Percentiles rank a stretch among this genome's conserved stretches.
phyloP scores from a whole-genome alignment of 768 basidiomycete species.

The Porpolomopsis calyptriformis region DNA sequence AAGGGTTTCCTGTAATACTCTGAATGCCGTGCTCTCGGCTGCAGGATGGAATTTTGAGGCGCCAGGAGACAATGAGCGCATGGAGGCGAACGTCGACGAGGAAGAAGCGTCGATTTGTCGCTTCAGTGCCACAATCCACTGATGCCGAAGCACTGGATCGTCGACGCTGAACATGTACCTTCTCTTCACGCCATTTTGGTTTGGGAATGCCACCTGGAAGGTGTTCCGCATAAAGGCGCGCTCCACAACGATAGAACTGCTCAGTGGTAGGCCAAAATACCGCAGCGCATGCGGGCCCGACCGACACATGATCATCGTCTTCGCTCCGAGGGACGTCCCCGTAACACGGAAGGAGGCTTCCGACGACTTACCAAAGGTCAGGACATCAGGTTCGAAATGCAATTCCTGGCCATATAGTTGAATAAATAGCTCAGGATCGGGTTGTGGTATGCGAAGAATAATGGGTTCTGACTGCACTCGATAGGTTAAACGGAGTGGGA shows the following conservation, averaged over 20 bases:
- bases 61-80: constrained; percentile 26
- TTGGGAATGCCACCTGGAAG: constrained; percentile 81
- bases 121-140: constrained; percentile 61
- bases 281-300: constrained; percentile 73
- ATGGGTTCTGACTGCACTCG: constrained; percentile 83
- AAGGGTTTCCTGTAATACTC: constrained; percentile 76
- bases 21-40: constrained; percentile 67
- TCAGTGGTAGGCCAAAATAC: constrained; percentile 75
- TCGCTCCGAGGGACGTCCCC: constrained; percentile 73
- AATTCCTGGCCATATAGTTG: constrained; percentile 83
- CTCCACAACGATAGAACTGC: constrained; percentile 69
- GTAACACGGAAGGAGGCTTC: constrained; percentile 87
- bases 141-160: constrained; percentile 62
- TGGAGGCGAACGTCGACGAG: constrained; percentile 19
- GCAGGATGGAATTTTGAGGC: constrained; percentile 49
- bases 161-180: constrained; percentile 94
- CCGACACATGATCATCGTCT: constrained; percentile 74
- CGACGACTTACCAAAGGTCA: constrained; percentile 67
- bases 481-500: constrained; percentile 76
- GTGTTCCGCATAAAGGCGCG: constrained; percentile 96
- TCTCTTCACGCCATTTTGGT: constrained; percentile 55
- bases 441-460: constrained; percentile 72
- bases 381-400: constrained; percentile 73
- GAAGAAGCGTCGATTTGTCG: constrained; percentile 50
- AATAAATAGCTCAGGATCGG: constrained; percentile 75